Percentiles rank a stretch among this genome's conserved stretches.
Evolutionary conservation across 768 basidiomycete species (phyloP).

Genomic region (Leccinum boreale): DNA sequence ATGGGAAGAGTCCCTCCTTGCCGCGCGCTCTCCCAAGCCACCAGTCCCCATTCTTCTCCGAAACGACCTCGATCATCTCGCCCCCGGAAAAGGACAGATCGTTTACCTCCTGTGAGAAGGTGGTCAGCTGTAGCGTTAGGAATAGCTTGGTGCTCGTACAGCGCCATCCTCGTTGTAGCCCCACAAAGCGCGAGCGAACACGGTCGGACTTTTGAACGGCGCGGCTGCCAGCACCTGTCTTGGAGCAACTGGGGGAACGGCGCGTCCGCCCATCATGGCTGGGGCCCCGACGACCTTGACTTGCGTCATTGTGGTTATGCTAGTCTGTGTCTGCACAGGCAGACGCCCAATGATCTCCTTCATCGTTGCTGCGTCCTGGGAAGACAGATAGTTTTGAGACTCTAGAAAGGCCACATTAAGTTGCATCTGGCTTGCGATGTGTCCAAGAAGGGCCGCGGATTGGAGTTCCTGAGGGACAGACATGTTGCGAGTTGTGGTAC

Average conservation of each 20-base stretch:
- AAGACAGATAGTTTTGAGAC: conserved; percentile 50
- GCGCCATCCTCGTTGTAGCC: conserved; percentile 58
- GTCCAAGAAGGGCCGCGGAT: conserved; percentile 50
- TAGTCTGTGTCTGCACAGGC: conserved; percentile 22
- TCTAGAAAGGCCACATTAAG: conserved; percentile 56
- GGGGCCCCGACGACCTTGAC: conserved; percentile 6
- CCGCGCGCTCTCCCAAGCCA: conserved; percentile 72
- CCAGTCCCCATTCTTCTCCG: conserved; percentile 85
- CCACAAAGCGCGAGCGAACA: conserved; percentile 59
- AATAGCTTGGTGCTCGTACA: conserved; percentile 31
- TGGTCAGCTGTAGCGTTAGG: conserved; percentile 1
- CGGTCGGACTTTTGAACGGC: conserved; percentile 5
- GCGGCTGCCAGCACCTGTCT: conserved; percentile 4
- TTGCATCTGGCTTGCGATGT: conserved; percentile 55
- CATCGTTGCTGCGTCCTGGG: conserved; percentile 41
- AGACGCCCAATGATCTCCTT: conserved; percentile 48
- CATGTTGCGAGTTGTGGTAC: conserved; percentile 14
- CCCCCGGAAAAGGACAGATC: conserved; percentile 77
- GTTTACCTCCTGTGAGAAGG: conserved; percentile 61
- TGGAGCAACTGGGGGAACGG: conserved; percentile 16
- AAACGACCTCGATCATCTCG: conserved; percentile 73
- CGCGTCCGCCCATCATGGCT: conserved; percentile 1
- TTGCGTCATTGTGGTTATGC: conserved; percentile 11
- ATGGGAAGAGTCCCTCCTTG: conserved; percentile 73
- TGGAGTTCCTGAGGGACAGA: conserved; percentile 24